phyloP scores from a whole-genome alignment of 176 grass and related monocot genomes.

The Poa pratensis region DNA sequence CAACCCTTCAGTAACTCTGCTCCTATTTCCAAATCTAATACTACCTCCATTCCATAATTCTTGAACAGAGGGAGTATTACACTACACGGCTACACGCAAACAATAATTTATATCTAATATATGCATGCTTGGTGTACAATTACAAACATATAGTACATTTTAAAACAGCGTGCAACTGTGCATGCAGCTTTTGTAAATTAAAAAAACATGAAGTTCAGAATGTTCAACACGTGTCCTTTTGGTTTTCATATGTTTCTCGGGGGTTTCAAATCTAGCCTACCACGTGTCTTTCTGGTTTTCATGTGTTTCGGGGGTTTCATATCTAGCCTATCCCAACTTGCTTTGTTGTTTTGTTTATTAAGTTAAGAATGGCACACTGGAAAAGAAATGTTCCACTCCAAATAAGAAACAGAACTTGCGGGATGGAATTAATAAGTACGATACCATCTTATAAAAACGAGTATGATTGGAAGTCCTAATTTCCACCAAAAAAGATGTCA shows the following conservation, averaged over 20 bases:
- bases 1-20: background rate
- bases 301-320: too few relatives aligned
- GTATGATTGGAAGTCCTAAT: conserved; percentile 9
- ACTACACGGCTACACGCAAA: background rate
- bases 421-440: background rate
- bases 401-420: conserved; percentile 5
- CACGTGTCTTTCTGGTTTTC: too few relatives aligned
- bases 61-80: background rate
- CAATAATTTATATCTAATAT: conserved; percentile 18
- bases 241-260: too few relatives aligned
- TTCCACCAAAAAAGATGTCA: background rate
- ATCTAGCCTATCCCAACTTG: too few relatives aligned
- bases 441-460: background rate
- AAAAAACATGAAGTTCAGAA: background rate
- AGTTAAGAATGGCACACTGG: background rate
- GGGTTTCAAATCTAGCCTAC: too few relatives aligned
- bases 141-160: background rate
- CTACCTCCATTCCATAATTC: too few relatives aligned
- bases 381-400: conserved; percentile 1
- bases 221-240: background rate
- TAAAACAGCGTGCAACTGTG: background rate
- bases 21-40: conserved; percentile 21
- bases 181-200: background rate
- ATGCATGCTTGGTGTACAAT: conserved; percentile 4
- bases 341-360: too few relatives aligned